Conservation (phyloP, 495 filamentous ascomycete genomes). For the Xylaria bambusicola region DNA sequence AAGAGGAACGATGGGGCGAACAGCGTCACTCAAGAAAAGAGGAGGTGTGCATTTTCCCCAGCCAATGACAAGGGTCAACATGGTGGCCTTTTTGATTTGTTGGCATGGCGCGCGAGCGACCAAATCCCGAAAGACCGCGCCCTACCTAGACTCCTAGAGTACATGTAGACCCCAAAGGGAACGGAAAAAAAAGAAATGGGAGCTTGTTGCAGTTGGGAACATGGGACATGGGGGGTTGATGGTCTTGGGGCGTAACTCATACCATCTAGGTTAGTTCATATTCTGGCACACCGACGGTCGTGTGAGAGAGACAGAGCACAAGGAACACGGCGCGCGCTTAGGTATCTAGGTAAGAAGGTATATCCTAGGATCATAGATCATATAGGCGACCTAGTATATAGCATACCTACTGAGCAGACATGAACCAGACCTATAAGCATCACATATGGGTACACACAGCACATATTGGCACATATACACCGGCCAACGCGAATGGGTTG, state of each 20-base stretch:
- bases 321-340: not conserved
- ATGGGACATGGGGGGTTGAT: not conserved
- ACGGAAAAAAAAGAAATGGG: conserved; percentile 10
- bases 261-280: not conserved
- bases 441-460: too few relatives aligned
- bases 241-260: not conserved
- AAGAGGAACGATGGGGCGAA: conserved; percentile 17
- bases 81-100: conserved; percentile 17
- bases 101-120: conserved; percentile 23
- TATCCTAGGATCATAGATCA: not conserved
- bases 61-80: conserved; percentile 27
- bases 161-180: conserved; percentile 2
- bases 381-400: not conserved
- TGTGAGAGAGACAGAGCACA: too few relatives aligned
- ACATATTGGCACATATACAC: too few relatives aligned
- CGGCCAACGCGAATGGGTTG: not conserved
- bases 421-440: not conserved
- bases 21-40: conserved; percentile 21
- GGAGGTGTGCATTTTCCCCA: conserved; percentile 28
- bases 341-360: not conserved
- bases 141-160: not conserved
- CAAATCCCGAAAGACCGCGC: conserved; percentile 34
- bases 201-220: not conserved
- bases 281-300: not conserved
- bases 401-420: not conserved